Evolutionary conservation across 164 flowering plant species (phyloP).

Genomic region (Cinnamomum chago): DNA sequence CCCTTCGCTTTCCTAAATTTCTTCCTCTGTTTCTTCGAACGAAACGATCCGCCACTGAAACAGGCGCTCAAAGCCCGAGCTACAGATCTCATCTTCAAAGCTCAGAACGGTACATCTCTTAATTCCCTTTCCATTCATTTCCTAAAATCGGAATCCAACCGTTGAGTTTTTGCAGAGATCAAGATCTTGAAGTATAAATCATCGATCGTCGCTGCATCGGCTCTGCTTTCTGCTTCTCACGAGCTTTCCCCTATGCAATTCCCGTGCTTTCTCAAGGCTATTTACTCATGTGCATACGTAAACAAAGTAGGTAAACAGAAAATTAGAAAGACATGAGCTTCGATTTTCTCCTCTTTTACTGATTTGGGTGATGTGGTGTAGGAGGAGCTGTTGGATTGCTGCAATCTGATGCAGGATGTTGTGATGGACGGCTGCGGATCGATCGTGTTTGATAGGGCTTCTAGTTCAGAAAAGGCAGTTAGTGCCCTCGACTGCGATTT

Average conservation of each 20-base stretch:
- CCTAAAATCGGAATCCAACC: background rate
- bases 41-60: conserved; percentile 33
- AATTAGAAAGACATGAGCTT: background rate
- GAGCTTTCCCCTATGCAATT: conserved; percentile 51
- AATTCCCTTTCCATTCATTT: background rate
- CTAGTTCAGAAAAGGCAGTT: conserved; percentile 40
- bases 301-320: conserved; percentile 36
- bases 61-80: conserved; percentile 47
- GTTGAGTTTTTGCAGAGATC: conserved; percentile 30
- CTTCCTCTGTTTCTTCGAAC: conserved; percentile 40
- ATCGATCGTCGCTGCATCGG: conserved; percentile 58
- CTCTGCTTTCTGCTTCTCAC: conserved; percentile 50
- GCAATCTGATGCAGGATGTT: conserved; percentile 30
- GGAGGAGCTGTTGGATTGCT: conserved; percentile 45
- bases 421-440: conserved; percentile 36
- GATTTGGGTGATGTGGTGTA: conserved; percentile 11
- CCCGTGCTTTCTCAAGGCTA: conserved; percentile 25
- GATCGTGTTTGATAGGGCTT: conserved; percentile 12
- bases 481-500: conserved; percentile 46
- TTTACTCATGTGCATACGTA: conserved; percentile 40
- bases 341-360: background rate
- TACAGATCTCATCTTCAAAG: conserved; percentile 41
- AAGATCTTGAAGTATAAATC: conserved; percentile 56
- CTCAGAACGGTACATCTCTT: conserved; percentile 42
- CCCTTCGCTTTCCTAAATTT: conserved; percentile 61